A percentile compares a stretch with the other conserved stretches of the same genome.
phyloP scores from a whole-genome alignment of 75 land plant species.

The Ceratopteris richardii region DNA sequence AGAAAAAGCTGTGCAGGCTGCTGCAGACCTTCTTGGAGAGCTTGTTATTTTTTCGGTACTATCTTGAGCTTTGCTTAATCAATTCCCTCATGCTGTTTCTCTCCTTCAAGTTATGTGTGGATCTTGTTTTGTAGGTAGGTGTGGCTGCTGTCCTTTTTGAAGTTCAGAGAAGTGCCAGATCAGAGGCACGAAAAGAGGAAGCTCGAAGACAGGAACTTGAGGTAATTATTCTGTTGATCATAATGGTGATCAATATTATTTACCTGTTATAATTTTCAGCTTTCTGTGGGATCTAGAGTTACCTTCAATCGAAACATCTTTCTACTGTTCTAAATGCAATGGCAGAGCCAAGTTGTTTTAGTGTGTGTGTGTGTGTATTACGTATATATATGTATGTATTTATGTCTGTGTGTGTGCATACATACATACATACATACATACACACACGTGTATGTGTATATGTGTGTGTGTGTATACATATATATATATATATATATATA shows the following conservation, averaged over 20 bases:
- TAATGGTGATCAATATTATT: not conserved
- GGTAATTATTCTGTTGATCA: slow-evolving; percentile 21
- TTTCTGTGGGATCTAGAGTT: not conserved
- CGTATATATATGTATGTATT: not conserved
- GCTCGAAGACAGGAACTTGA: slow-evolving; percentile 56
- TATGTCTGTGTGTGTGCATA: no score
- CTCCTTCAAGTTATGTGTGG: not conserved
- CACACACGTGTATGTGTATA: no score
- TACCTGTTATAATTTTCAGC: not conserved
- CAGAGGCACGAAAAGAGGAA: slow-evolving; percentile 88
- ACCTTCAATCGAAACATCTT: not conserved
- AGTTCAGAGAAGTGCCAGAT: slow-evolving; percentile 71
- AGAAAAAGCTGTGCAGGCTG: slow-evolving; percentile 90
- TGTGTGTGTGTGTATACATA: no score
- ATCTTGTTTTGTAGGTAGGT: slow-evolving; percentile 69
- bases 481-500: no score
- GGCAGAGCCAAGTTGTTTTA: not conserved
- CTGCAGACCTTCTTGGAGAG: slow-evolving; percentile 79
- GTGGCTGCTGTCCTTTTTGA: slow-evolving; percentile 72
- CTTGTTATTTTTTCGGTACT: slow-evolving; percentile 65
- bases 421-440: no score
- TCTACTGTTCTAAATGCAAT: no score
- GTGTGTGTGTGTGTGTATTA: not conserved
- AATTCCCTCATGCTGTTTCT: not conserved
- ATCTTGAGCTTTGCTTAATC: slow-evolving; percentile 3